Evolutionary conservation across 805 yeast genomes (phyloP), one percentile per base, ranked within the genome.

Genomic region (Saitoella complicata): DNA sequence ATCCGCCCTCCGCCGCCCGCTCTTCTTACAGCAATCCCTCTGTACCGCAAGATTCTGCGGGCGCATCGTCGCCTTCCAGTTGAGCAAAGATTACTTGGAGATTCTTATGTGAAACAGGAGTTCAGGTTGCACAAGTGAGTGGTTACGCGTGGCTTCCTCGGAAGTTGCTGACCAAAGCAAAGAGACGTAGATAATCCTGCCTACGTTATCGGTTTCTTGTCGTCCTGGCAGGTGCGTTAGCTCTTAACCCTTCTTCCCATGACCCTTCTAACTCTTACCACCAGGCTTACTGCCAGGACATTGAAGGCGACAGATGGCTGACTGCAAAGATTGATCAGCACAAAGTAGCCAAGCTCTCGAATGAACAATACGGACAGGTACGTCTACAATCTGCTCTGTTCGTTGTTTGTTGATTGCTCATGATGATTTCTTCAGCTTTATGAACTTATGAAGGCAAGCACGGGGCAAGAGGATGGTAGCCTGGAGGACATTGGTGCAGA

Each of bases 151-250:
- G 21, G 21, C 21, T 21, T 21, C 21, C 21, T 21, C 21, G 21
- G 21, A 21, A 2, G 4, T 21, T 21, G 21, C 21, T 21, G 21
- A 21, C 21, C 21, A 21, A 21, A 21, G 21, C 4, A 21, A 21
- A 21, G 77, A 48, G 62, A 67, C 41, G 72, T 80, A 6, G 95
- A 85, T 51, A 86, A 91, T 60, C 97, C 98, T 3, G 68, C 84
- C 21, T 94, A 88, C 57, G 86, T 91, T 33, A 85, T 91, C 8
- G 97, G 96, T 7, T 91, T 91, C 54, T 68, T 91, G 49, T 76
- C 94, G 1, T 79, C 84, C 49, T 91, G 98, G 98, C 98, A 91
- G 61, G 91, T 80, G 49, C 81, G 42, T 32, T 13, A 29, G 41
- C 11, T 44, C 6, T 21, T 21, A 3, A 21, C 21, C 29, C 11